These are phyloP conservation scores for Arachis hypogaea DNA, from an alignment of 306 rosid species.

Conservation along the genomic window DNA sequence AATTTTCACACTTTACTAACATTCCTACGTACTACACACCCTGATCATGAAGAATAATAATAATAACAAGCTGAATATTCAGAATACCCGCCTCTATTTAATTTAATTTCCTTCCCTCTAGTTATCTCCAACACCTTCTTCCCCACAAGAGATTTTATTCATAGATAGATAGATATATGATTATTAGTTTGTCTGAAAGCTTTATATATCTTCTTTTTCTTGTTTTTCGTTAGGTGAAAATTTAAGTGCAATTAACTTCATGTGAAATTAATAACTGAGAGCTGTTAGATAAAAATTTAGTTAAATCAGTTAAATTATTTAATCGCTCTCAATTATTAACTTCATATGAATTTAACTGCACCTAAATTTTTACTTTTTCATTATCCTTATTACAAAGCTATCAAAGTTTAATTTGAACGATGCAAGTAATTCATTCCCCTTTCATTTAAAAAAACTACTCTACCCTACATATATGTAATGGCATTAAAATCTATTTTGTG, in stretches of 20 bases:
- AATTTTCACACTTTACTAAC: conserved; percentile 30
- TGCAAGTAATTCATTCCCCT: conserved; percentile 6
- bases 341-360: too few species aligned
- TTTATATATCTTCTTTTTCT: too few species aligned
- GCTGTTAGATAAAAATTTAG: too few species aligned
- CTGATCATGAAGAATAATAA: conserved; percentile 19
- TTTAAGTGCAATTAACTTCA: too few species aligned
- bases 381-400: background rate
- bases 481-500: conserved; percentile 2
- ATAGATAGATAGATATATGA: background rate
- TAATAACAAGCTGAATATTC: conserved; percentile 36
- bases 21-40: conserved; percentile 1
- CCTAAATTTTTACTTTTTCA: too few species aligned
- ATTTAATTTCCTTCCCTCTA: conserved; percentile 19
- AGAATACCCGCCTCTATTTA: background rate
- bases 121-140: background rate
- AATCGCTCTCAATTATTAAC: too few species aligned
- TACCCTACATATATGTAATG: conserved; percentile 1
- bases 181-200: background rate
- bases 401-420: conserved; percentile 13
- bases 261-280: too few species aligned
- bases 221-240: too few species aligned
- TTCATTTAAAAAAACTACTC: background rate
- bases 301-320: too few species aligned
- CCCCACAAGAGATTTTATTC: background rate